Percentiles rank a stretch among this genome's conserved stretches.
These are phyloP conservation scores for Misopates orontium DNA, from an alignment of 257 asterid genomes.

Conservation along the genomic window DNA sequence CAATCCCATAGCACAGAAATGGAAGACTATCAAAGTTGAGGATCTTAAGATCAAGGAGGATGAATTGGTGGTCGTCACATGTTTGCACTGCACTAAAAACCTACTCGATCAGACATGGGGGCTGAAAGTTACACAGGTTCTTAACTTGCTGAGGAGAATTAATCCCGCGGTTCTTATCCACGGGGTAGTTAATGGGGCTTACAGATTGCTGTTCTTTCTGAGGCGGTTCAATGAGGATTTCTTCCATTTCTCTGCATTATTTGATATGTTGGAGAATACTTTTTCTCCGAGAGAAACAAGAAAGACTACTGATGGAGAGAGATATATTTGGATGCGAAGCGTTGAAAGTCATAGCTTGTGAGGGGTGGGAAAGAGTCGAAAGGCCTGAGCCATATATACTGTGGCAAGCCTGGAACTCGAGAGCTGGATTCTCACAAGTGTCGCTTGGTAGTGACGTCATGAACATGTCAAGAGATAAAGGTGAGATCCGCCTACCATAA, in stretches of 20 bases:
- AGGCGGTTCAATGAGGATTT: conserved; percentile 73
- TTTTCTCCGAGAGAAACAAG: conserved; percentile 57
- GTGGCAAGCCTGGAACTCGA: conserved; percentile 65
- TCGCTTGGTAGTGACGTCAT: conserved; percentile 43
- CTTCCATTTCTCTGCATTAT: conserved; percentile 67
- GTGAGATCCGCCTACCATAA: conserved; percentile 50
- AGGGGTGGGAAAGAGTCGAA: conserved; percentile 78
- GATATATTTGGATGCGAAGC: conserved; percentile 70
- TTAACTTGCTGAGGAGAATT: conserved; percentile 54
- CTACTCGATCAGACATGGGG: conserved; percentile 41
- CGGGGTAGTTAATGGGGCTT: conserved; percentile 67
- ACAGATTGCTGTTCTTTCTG: conserved; percentile 61
- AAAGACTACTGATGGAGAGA: conserved; percentile 63
- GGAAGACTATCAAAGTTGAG: conserved; percentile 39
- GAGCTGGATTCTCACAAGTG: conserved; percentile 60
- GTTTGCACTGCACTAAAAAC: conserved; percentile 35
- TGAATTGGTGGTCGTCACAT: conserved; percentile 41
- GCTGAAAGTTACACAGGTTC: conserved; percentile 40
- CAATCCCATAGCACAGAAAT: conserved; percentile 45
- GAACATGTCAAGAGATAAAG: conserved; percentile 45
- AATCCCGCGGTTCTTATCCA: conserved; percentile 63
- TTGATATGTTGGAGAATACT: conserved; percentile 67
- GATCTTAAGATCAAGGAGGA: conserved; percentile 43
- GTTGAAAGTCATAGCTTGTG: conserved; percentile 79
- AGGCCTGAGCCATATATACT: conserved; percentile 81